Conservation (phyloP, 2,329 filamentous ascomycete genomes). For the Phaeosphaeria sp. region DNA sequence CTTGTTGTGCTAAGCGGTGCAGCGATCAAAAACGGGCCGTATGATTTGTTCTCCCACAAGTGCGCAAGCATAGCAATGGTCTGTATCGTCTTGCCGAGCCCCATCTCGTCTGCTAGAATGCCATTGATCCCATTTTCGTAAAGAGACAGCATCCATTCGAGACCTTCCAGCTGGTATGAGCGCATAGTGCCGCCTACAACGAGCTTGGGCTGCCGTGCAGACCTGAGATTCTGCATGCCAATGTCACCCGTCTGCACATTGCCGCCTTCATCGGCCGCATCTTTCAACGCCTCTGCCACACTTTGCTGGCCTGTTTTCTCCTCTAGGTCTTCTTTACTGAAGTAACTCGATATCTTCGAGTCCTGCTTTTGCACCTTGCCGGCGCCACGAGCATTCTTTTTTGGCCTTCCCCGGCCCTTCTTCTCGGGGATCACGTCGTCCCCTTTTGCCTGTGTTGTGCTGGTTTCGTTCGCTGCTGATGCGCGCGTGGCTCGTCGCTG, state of each 20-base stretch:
- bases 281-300: constrained; percentile 64
- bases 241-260: constrained; percentile 66
- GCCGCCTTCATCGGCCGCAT: constrained; percentile 61
- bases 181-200: constrained; percentile 90
- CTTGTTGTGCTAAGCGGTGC: constrained; percentile 89
- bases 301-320: constrained; percentile 60
- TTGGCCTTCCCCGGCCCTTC: constrained; percentile 47
- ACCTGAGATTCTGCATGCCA: constrained; percentile 72
- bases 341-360: constrained; percentile 63
- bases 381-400: constrained; percentile 16
- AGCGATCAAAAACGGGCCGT: constrained; percentile 89
- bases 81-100: constrained; percentile 89
- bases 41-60: constrained; percentile 82
- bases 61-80: constrained; percentile 88
- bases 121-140: constrained; percentile 93
- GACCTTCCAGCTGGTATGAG: constrained; percentile 89
- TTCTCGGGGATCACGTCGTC: constrained; percentile 28
- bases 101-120: constrained; percentile 94
- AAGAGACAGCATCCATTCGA: constrained; percentile 86
- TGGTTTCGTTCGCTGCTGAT: constrained; percentile 24
- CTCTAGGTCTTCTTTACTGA: constrained; percentile 65
- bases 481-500: constrained; percentile 56
- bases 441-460: constrained; percentile 20
- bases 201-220: constrained; percentile 84
- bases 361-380: constrained; percentile 26